These are phyloP conservation scores for Nidula microcarpa DNA, from an alignment of 768 basidiomycete genomes.

Conservation along the genomic window DNA sequence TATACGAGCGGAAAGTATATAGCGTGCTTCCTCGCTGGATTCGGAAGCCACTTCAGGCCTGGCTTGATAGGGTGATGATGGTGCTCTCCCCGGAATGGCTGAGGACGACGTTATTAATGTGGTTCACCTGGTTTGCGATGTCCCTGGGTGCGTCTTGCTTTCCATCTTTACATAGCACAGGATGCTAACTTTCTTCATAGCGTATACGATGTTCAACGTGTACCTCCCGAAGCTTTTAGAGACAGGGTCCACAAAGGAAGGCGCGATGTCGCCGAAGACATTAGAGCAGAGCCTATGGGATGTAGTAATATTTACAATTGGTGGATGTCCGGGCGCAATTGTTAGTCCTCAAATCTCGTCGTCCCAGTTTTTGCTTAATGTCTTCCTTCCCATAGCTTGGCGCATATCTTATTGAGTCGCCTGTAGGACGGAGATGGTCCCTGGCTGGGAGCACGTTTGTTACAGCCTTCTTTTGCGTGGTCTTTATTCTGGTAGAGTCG, in stretches of 20 bases:
- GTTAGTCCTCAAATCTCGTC: slow-evolving; percentile 36
- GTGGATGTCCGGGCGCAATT: slow-evolving; percentile 81
- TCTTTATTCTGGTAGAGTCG: slow-evolving; percentile 60
- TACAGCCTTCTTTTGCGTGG: slow-evolving; percentile 70
- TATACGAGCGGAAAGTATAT: slow-evolving; percentile 41
- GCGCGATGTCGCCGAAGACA: slow-evolving; percentile 31
- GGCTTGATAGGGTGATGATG: slow-evolving; percentile 64
- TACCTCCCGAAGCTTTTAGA: slow-evolving; percentile 87
- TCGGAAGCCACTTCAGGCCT: slow-evolving; percentile 58
- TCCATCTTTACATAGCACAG: slow-evolving; percentile 1
- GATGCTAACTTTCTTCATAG: slow-evolving; percentile 26
- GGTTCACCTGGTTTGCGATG: slow-evolving; percentile 75
- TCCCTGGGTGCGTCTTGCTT: slow-evolving; percentile 55
- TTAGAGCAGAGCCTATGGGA: slow-evolving; percentile 74
- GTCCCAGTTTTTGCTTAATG: neutral
- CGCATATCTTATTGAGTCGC: slow-evolving; percentile 76
- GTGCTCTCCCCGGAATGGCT: slow-evolving; percentile 77
- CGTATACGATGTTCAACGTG: slow-evolving; percentile 92
- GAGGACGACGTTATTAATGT: slow-evolving; percentile 73
- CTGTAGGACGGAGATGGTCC: slow-evolving; percentile 66
- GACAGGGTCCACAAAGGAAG: slow-evolving; percentile 29
- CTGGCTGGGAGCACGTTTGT: slow-evolving; percentile 72
- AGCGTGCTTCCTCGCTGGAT: slow-evolving; percentile 50
- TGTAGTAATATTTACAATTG: slow-evolving; percentile 81
- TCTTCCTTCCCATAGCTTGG: slow-evolving; percentile 52